Base-by-base conservation (phyloP, 2,329 filamentous ascomycete species). In the Fusarium algeriense region DNA sequence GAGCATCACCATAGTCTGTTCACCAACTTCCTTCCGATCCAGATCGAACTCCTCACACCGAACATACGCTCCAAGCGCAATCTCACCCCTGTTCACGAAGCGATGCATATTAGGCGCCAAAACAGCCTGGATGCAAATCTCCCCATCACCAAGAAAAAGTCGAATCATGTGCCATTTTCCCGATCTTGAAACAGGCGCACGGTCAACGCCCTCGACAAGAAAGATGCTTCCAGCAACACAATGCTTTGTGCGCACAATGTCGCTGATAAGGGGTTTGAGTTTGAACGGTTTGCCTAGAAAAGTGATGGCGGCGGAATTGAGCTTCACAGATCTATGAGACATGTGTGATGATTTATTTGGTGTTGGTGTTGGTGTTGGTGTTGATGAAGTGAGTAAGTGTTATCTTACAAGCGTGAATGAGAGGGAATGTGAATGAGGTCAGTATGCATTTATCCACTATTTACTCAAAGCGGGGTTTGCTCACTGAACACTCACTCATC, bases 71-170 rank as follows among this genome's bases (percentile, higher is more conserved):
- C 87, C 87, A 14, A 84, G 78, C 7, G 77, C 78, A 38, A 89
- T 71, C n/a, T 83, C 81, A 4, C 81, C 83, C 2, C 74, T 75
- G 43, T 86, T 82, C 12, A 87, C 79, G n/a, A 86, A 82, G 7
- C 81, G 80, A 54, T 88, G 86, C 77, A 86, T 81, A 49, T 82
- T 81, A 2, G 81, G 78, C 10, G 78, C 76, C 44, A 88, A 75
- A 11, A 89, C 76, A 0, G 85, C 86, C 74, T 89, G 87, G n/a
- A 89, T 81, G 69, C 85, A 88, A 6, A 88, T 75, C 71, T 85
- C 80, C 2, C 87, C 86, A 68, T 89, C 87, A 40, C 86, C 84
- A 0, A 89, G 81, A 1, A 88, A 58, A 14, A 89, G 69, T 4
- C 86, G 81, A 2, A 88, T 73, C 4, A 81, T 79, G 35, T 85